phyloP scores from a whole-genome alignment of 495 filamentous ascomycete genomes.

The Trichoderma erinaceum region DNA sequence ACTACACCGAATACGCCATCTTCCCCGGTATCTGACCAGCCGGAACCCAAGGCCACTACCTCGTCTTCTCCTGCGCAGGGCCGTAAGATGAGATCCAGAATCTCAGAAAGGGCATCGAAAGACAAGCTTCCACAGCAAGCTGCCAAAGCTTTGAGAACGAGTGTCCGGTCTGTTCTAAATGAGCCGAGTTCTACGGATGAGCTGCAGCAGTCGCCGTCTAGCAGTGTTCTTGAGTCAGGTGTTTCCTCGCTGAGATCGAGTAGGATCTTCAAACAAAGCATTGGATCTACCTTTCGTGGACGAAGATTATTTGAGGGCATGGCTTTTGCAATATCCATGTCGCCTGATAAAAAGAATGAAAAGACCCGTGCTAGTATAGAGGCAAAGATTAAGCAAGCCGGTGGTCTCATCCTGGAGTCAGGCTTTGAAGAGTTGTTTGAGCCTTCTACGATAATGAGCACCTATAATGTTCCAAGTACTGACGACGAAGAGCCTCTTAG shows the following conservation, averaged over 20 bases:
- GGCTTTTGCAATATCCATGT: slow-evolving; percentile 74
- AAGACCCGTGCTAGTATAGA: slow-evolving; percentile 40
- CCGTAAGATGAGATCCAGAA: not conserved
- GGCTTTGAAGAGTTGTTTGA: slow-evolving; percentile 86
- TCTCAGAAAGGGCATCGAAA: not conserved
- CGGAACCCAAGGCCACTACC: not conserved
- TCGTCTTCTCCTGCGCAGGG: not conserved
- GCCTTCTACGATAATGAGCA: slow-evolving; percentile 30
- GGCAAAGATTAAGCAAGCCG: slow-evolving; percentile 49
- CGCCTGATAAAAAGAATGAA: slow-evolving; percentile 43
- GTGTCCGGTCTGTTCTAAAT: not conserved
- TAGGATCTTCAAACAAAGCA: slow-evolving; percentile 21
- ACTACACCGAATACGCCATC: not conserved
- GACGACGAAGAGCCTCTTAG: slow-evolving; percentile 39
- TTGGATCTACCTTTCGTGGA: slow-evolving; percentile 15
- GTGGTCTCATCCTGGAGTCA: slow-evolving; percentile 62
- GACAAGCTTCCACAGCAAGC: not conserved
- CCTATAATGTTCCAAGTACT: not conserved
- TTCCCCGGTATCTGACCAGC: not conserved
- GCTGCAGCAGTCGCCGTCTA: slow-evolving; percentile 19
- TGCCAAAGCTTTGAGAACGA: not conserved
- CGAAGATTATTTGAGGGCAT: slow-evolving; percentile 60
- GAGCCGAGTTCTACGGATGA: slow-evolving; percentile 16
- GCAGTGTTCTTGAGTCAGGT: slow-evolving; percentile 24
- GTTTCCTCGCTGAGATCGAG: slow-evolving; percentile 20